Base-by-base conservation (phyloP, 306 rosid genomes). In the Casuarina cunninghamiana region DNA sequence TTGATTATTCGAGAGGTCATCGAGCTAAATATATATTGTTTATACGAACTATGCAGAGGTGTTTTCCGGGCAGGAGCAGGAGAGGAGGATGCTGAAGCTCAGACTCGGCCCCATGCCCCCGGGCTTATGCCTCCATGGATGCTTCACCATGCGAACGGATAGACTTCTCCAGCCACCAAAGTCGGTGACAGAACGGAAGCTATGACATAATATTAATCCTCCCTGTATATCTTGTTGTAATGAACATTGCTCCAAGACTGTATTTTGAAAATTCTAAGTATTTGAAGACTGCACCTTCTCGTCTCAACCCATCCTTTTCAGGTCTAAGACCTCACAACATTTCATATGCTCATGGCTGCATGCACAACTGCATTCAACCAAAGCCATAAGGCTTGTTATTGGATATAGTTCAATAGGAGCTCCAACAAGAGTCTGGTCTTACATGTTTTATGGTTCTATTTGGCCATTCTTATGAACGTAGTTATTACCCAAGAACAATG, bases 71-170 rank as follows among this genome's bases (percentile, higher is more conserved):
- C 74, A 8, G 9, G 35, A 74, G 86, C 37, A 12, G 10, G 21
- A 74, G 84, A 83, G 19, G 89, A 84, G 71, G 84, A 26, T 51
- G 84, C 21, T 57, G 91, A 69, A 80, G 72, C 60, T 73, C 86
- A 75, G 75, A 55, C 83, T 37, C 85, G 13, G 21, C 79, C 85
- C 1, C 39, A 69, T 10, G 2, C 54, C 37, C 72, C 5, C 11
- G 63, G 74, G 61, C 75, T 55, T 17, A 87, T 92, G 60, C 97
- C 97, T 61, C 84, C 89, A 12, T 90, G 98, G 97, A 90, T 94
- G 97, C 81, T 90, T 48, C 86, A 48, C 69, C 88, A 79, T 79
- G 75, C 80, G 63, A 83, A 80, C 21, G 75, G 75, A 45, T 83
- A 74, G 6, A 53, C 51, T 44, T 39, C 8, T 79, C 11, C 2